Base-by-base conservation (phyloP, 371 early-diverging fungal species). In the Parasitella parasitica region DNA sequence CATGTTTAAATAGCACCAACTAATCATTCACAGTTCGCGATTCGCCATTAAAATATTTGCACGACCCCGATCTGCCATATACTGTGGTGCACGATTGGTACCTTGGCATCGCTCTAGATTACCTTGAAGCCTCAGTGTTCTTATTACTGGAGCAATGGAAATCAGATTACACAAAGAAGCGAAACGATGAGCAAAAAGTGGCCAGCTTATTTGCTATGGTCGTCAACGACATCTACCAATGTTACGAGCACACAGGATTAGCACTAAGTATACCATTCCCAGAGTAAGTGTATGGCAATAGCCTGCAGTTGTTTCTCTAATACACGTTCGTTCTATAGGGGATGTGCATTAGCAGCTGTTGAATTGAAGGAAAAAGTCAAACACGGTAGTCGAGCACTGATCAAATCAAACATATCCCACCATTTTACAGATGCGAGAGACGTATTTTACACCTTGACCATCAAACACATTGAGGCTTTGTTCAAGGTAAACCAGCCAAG, bases 31-130 rank as follows among this genome's bases (percentile, higher is more conserved):
- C 15, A 67, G 68, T 67, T 7, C 54, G 59, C 13, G 62, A 63
- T 63, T 67, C 68, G 11, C 63, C 63, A 8, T 28, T 67, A 22
- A 37, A 41, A 15, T 27, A 34, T n/a, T 36, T 67, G 3, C 59
- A 67, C 15, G 48, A 62, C 27, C 59, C 63, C 7, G 38, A 48
- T 32, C 1, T 59, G 36, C 68, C 68, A 16, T 39, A 43, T 15
- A 13, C 32, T 27, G 20, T 54, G 3, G 59, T 67, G 4, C 68
- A 63, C 26, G 59, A 63, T 16, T 67, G 63, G 63, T 67, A 67
- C 15, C 41, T 59, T 36, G 51, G 52, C 7, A 68, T 39, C 35
- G 38, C 69, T 27, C 30, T 64, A 8, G 57, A 68, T n/a, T 68
- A 68, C 9, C 22, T 68, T 4, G 60, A 64, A 30, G 53, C 22